Percentiles rank a stretch among this genome's conserved stretches.
phyloP scores from a whole-genome alignment of 2,329 filamentous ascomycete species.

The Ceratocystis cacaofunesta region DNA sequence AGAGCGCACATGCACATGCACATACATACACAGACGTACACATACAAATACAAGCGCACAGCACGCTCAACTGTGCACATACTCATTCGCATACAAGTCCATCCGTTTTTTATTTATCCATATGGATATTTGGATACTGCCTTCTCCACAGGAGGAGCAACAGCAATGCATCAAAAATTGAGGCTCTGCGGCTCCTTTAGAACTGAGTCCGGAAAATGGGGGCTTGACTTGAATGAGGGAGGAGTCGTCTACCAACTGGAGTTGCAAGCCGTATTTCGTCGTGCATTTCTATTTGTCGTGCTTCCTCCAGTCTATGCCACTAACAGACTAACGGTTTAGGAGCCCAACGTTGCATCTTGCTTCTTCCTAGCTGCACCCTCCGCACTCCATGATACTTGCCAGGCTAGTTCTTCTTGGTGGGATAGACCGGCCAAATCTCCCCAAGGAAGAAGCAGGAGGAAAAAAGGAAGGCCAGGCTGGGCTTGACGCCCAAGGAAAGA shows the following conservation, averaged over 20 bases:
- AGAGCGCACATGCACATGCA: background rate
- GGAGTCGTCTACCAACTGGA: background rate
- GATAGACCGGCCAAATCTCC: background rate
- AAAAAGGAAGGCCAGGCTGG: background rate
- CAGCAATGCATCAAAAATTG: constrained; percentile 3
- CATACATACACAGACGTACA: background rate
- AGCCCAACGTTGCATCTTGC: background rate
- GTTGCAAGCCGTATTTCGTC: background rate
- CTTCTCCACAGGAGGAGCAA: background rate
- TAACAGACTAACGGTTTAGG: background rate
- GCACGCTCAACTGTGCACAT: background rate
- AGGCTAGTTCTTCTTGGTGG: background rate
- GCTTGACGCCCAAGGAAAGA: background rate
- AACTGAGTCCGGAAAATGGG: background rate
- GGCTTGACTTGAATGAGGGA: background rate
- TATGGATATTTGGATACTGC: background rate
- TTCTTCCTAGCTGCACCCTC: background rate
- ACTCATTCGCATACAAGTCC: background rate
- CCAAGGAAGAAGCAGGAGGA: background rate
- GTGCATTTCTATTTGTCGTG: background rate
- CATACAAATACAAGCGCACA: background rate
- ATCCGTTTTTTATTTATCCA: background rate
- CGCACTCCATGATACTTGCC: background rate
- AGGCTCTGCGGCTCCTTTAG: constrained; percentile 8
- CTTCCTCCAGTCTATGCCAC: background rate